Evolutionary conservation across 768 basidiomycete species (phyloP).

Genomic region (Hysterangium stoloniferum): DNA sequence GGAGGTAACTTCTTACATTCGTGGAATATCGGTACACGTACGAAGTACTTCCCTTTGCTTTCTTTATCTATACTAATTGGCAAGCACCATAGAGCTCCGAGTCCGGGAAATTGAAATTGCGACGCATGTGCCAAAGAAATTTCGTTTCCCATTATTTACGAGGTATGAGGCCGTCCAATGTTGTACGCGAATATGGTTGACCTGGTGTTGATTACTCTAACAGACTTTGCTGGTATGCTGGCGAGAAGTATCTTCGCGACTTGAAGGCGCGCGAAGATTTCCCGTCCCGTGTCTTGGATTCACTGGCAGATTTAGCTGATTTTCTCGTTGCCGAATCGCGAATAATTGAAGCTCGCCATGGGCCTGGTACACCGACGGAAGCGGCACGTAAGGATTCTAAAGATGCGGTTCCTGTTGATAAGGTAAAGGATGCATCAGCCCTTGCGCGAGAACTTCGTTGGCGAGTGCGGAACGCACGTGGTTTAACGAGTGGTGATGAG

Average conservation of each 20-base stretch:
- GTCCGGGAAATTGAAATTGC: constrained; percentile 87
- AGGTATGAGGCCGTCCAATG: constrained; percentile 41
- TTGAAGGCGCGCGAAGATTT: constrained; percentile 52
- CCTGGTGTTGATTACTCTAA: background rate
- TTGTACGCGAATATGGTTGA: too few relatives aligned
- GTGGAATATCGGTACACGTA: constrained; percentile 80
- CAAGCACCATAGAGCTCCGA: constrained; percentile 55
- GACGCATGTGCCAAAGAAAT: constrained; percentile 89
- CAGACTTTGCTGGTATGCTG: constrained; percentile 89
- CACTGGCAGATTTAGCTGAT: constrained; percentile 60
- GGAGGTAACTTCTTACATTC: constrained; percentile 98
- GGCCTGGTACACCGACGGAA: constrained; percentile 26
- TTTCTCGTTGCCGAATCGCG: constrained; percentile 76
- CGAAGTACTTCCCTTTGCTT: constrained; percentile 25
- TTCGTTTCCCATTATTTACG: constrained; percentile 77
- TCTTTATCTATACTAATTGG: background rate
- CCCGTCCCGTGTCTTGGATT: constrained; percentile 55
- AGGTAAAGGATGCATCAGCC: constrained; percentile 74
- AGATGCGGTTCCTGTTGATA: constrained; percentile 75
- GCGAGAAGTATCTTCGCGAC: constrained; percentile 70
- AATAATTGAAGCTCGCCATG: constrained; percentile 53
- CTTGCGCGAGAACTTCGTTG: constrained; percentile 81
- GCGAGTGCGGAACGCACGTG: constrained; percentile 59
- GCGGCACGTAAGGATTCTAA: constrained; percentile 66
- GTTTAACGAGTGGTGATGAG: constrained; percentile 65